A percentile compares a stretch with the other conserved stretches of the same genome.
These are phyloP conservation scores for Zasmidium citrigriseum DNA, from an alignment of 2,329 filamentous ascomycete species.

Conservation along the genomic window DNA sequence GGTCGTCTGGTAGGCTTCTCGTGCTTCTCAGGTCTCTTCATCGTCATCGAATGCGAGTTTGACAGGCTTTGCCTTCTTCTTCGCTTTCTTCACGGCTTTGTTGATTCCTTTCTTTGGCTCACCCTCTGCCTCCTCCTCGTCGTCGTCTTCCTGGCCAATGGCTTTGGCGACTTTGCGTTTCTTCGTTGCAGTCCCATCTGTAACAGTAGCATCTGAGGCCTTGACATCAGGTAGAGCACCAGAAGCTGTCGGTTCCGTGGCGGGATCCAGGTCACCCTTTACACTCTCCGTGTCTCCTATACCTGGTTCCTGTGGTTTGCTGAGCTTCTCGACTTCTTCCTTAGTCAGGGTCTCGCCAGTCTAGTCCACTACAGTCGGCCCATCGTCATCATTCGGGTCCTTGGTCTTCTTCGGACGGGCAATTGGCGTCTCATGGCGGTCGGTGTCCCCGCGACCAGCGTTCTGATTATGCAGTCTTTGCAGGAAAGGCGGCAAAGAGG, in stretches of 20 bases:
- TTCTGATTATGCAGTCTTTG: constrained; percentile 54
- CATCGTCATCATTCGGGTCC: constrained; percentile 74
- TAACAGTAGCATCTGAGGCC: constrained; percentile 15
- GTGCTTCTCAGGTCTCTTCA: constrained; percentile 26
- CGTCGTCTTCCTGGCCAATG: constrained; percentile 30
- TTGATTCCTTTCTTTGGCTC: constrained; percentile 2
- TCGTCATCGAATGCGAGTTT: constrained; percentile 39
- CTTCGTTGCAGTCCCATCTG: constrained; percentile 31
- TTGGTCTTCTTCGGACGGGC: constrained; percentile 50
- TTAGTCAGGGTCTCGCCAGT: constrained; percentile 63
- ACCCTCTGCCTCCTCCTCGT: constrained; percentile 16
- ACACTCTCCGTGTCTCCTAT: constrained; percentile 17
- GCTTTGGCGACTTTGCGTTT: constrained; percentile 40
- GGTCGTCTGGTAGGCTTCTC: too few species aligned
- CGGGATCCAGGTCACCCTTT: constrained; percentile 24
- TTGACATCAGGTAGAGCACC: constrained; percentile 22
- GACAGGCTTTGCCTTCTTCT: constrained; percentile 37
- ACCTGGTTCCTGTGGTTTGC: constrained; percentile 18
- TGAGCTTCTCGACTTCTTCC: constrained; percentile 51
- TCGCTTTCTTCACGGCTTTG: constrained; percentile 33
- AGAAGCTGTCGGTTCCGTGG: constrained; percentile 23
- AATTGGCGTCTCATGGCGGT: constrained; percentile 46
- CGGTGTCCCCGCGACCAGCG: constrained; percentile 48
- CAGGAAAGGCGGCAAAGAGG: constrained; percentile 50
- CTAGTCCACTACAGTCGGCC: constrained; percentile 71